Conservation (phyloP, 768 basidiomycete genomes). For the Leccinum subgranulosum region DNA sequence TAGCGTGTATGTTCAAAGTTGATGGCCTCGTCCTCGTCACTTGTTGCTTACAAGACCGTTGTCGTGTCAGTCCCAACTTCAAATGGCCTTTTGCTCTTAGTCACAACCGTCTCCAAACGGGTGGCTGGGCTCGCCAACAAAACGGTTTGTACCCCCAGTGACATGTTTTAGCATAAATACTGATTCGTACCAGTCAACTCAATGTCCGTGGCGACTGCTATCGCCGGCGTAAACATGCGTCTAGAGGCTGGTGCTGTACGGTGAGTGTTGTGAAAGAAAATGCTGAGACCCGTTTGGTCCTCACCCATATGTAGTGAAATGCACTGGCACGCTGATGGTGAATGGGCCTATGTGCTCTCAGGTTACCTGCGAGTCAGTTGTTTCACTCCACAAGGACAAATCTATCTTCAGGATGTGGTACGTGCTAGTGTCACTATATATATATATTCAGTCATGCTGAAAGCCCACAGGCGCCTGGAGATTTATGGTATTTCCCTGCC, state of each 20-base stretch:
- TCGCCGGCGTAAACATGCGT: slow-evolving; percentile 43
- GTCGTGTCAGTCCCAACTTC: slow-evolving; percentile 37
- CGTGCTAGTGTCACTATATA: slow-evolving; percentile 22
- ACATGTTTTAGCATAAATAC: neutral
- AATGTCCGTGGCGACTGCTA: slow-evolving; percentile 39
- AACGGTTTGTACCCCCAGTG: slow-evolving; percentile 38
- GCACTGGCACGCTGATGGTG: slow-evolving; percentile 42
- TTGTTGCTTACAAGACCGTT: neutral
- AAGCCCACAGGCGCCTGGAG: slow-evolving; percentile 30
- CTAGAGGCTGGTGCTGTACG: slow-evolving; percentile 41
- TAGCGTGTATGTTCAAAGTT: slow-evolving; percentile 33
- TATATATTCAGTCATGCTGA: slow-evolving; percentile 17
- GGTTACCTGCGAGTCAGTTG: slow-evolving; percentile 48
- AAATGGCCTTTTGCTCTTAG: slow-evolving; percentile 67
- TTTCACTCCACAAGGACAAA: slow-evolving; percentile 50
- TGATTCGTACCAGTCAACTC: slow-evolving; percentile 28
- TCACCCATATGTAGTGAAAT: slow-evolving; percentile 34
- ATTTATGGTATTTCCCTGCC: slow-evolving; percentile 60
- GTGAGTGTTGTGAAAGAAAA: slow-evolving; percentile 13
- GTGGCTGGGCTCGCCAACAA: slow-evolving; percentile 68
- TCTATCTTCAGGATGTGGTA: slow-evolving; percentile 54
- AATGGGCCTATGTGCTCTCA: slow-evolving; percentile 54
- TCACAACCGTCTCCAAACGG: slow-evolving; percentile 55
- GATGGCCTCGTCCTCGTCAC: neutral
- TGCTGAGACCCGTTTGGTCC: neutral